These are phyloP conservation scores for Penicillium janthinellum DNA, from an alignment of 2,329 filamentous ascomycete species.

Conservation along the genomic window DNA sequence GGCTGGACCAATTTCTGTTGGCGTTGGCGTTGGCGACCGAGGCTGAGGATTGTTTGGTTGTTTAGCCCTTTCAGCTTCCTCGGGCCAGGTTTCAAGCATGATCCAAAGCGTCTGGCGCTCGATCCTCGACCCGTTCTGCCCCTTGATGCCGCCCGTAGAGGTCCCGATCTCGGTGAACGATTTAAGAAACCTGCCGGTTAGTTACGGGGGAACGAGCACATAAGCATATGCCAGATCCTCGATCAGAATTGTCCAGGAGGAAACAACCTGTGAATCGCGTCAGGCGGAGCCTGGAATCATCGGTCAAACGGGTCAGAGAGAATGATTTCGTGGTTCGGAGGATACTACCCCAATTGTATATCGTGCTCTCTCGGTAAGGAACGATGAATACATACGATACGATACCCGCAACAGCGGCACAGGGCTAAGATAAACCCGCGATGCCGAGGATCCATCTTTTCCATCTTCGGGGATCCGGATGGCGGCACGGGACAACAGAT, in stretches of 20 bases:
- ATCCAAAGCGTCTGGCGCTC: neutral
- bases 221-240: neutral
- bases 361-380: neutral
- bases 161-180: constrained; percentile 27
- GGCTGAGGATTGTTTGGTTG: neutral
- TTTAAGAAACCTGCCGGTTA: constrained; percentile 23
- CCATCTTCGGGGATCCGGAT: constrained; percentile 23
- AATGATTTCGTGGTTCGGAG: neutral
- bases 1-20: constrained; percentile 1
- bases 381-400: neutral
- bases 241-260: neutral
- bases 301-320: neutral
- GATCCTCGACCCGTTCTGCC: constrained; percentile 4
- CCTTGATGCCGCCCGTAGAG: constrained; percentile 5
- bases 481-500: constrained; percentile 25
- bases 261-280: neutral
- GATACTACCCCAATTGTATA: neutral
- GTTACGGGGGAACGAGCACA: constrained; percentile 8
- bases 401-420: neutral
- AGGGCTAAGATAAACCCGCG: constrained; percentile 2
- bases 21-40: neutral
- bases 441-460: constrained; percentile 20
- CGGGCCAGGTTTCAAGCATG: neutral
- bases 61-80: neutral
- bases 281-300: neutral